Base-by-base conservation (phyloP, 2,329 filamentous ascomycete species). In the Talaromyces sp. region DNA sequence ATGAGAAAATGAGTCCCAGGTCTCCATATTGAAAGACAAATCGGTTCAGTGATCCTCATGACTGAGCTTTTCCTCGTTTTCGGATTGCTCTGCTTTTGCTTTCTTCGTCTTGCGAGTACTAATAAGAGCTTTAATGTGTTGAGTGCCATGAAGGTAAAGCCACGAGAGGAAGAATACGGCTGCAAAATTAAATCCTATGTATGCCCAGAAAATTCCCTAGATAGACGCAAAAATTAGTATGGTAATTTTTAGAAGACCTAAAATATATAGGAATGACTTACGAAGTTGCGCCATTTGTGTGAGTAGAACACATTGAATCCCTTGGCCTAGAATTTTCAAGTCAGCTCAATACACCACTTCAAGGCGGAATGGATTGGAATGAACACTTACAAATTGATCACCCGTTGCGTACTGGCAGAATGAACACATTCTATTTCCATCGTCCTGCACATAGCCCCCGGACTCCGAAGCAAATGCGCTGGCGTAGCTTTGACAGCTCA, bases 201-300 rank as follows among this genome's bases (percentile, higher is more conserved):
- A 90, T 0, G 77, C 84, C 69, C 80, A 85, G 65, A 88, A 85
- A 56, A 88, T 84, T 2, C 86, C 81, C 74, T 75, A n/a, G 43
- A 24, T 46, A 46, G 21, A 46, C 11, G 43, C 10, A 12, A 17
- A 26, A 1, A 26, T 14, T 21, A 54, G 41, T 26, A 31, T 19
- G 4, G 19, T 3, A 7, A n/a, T 38, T 51, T 59, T 59, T 35
- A 53, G 17, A 11, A 38, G 14, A 38, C 21, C 1, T n/a, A n/a
- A n/a, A 48, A 31, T 24, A 54, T 3, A 6, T 43, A 46, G 9
- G 19, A 55, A 60, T 46, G 12, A 69, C 74, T 67, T 64, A 76
- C 74, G 72, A 88, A 89, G 61, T 88, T 76, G 11, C 86, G 74
- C 88, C 87, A 90, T 53, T 86, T 85, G 56, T 88, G 72, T 1